These are phyloP conservation scores for Sarocladiaceae sp. DNA, from an alignment of 2,329 filamentous ascomycete genomes.

Conservation along the genomic window DNA sequence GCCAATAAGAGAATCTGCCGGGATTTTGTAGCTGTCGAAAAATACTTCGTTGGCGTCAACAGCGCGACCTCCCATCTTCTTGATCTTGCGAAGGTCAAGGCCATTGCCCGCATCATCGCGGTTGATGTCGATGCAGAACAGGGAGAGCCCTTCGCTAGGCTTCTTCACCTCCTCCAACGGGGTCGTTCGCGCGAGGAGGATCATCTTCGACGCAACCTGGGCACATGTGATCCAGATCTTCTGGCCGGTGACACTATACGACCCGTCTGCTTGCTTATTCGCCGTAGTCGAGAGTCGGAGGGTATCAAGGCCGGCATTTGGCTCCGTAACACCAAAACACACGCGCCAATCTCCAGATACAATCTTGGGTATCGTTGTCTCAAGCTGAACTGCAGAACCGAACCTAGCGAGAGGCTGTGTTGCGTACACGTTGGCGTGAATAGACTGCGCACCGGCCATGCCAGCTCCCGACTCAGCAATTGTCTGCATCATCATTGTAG, in stretches of 20 bases:
- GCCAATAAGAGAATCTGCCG: conserved; percentile 62
- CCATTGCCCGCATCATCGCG: conserved; percentile 43
- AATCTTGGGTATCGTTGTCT: conserved; percentile 63
- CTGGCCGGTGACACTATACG: conserved; percentile 67
- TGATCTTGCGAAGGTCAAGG: conserved; percentile 66
- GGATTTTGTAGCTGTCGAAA: conserved; percentile 73
- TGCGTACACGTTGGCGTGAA: conserved; percentile 67
- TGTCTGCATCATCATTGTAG: conserved; percentile 84
- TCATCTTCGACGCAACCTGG: conserved; percentile 79
- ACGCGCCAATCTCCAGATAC: conserved; percentile 67
- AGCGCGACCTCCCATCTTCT: conserved; percentile 80
- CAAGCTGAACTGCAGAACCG: conserved; percentile 60
- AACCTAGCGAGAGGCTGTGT: conserved; percentile 72
- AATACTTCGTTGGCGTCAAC: conserved; percentile 87
- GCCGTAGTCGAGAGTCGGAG: conserved; percentile 65
- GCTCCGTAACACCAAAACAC: conserved; percentile 84
- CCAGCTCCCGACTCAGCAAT: conserved; percentile 75
- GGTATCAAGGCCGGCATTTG: conserved; percentile 75
- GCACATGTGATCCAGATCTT: conserved; percentile 91
- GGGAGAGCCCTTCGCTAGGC: conserved; percentile 69
- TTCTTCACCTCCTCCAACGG: conserved; percentile 60
- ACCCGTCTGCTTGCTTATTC: conserved; percentile 42
- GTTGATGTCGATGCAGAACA: conserved; percentile 79
- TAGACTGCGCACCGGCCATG: conserved; percentile 64
- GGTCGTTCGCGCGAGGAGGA: conserved; percentile 73